A percentile compares a stretch with the other conserved stretches of the same genome.
These are phyloP conservation scores for Miamiensis avidus DNA, from an alignment of 169 alveolate species.

Conservation along the genomic window DNA sequence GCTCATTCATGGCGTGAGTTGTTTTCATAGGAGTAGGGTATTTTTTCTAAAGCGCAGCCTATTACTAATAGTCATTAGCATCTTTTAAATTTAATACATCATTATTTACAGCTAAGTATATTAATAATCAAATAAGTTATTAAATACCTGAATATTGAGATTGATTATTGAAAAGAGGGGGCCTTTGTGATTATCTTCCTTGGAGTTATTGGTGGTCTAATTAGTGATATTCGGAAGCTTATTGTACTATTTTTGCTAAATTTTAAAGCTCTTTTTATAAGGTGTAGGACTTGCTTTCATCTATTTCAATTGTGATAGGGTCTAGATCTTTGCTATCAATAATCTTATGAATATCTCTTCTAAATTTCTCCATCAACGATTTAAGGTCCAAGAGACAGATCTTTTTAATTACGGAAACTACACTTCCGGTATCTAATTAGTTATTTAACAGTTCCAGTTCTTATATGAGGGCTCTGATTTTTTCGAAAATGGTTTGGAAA, in stretches of 20 bases:
- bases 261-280: neutral
- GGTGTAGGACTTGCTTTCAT: neutral
- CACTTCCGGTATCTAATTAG: conserved; percentile 10
- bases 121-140: neutral
- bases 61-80: too few relatives aligned
- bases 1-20: too few relatives aligned
- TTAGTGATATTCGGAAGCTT: neutral
- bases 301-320: conserved; percentile 8
- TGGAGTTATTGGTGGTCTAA: neutral
- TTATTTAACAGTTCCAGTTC: conserved; percentile 1
- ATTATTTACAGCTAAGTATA: neutral
- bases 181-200: too few relatives aligned
- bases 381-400: conserved; percentile 4
- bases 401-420: neutral
- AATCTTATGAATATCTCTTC: conserved; percentile 6
- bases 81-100: neutral
- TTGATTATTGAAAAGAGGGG: too few relatives aligned
- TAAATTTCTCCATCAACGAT: conserved; percentile 10
- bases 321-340: conserved; percentile 17
- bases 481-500: neutral
- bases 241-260: neutral
- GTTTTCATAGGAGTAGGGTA: too few relatives aligned
- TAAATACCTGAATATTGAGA: too few relatives aligned
- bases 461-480: neutral
- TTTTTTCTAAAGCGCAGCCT: too few relatives aligned